A percentile compares a stretch with the other conserved stretches of the same genome.
Evolutionary conservation across 805 yeast genomes (phyloP).

Genomic region (Saccharomycopsis javanensis): DNA sequence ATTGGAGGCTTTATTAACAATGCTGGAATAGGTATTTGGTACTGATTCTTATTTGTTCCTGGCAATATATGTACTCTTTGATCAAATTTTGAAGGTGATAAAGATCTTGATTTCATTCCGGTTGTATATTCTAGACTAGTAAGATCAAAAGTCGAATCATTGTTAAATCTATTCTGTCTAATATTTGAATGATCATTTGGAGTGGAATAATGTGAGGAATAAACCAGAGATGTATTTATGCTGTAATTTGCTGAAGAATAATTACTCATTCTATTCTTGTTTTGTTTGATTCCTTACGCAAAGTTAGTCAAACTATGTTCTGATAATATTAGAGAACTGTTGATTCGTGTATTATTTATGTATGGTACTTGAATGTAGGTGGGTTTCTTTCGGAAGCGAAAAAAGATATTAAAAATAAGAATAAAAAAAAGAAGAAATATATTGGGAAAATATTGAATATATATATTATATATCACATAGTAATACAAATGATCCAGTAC

Average conservation of each 20-base stretch:
- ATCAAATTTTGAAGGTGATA: constrained; percentile 6
- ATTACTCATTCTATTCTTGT: too few species aligned
- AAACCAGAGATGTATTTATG: neutral
- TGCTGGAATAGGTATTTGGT: constrained; percentile 15
- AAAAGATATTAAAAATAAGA: too few species aligned
- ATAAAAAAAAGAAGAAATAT: too few species aligned
- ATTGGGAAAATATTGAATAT: neutral
- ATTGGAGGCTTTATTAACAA: constrained; percentile 12
- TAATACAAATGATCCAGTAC: too few species aligned
- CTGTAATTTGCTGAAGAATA: neutral
- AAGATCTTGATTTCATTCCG: constrained; percentile 4
- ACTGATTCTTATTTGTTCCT: constrained; percentile 1
- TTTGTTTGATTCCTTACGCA: too few species aligned
- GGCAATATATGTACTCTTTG: constrained; percentile 7
- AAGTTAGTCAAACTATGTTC: too few species aligned
- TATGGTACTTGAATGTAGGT: too few species aligned
- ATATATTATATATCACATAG: neutral
- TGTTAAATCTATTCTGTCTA: neutral
- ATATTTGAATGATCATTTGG: neutral
- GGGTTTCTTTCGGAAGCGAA: too few species aligned
- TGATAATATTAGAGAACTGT: too few species aligned
- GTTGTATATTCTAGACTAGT: constrained; percentile 3
- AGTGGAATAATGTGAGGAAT: neutral
- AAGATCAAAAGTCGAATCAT: constrained; percentile 10
- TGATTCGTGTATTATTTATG: too few species aligned